Conservation (phyloP, 148 eudicot species). For the Nyssa sinensis region DNA sequence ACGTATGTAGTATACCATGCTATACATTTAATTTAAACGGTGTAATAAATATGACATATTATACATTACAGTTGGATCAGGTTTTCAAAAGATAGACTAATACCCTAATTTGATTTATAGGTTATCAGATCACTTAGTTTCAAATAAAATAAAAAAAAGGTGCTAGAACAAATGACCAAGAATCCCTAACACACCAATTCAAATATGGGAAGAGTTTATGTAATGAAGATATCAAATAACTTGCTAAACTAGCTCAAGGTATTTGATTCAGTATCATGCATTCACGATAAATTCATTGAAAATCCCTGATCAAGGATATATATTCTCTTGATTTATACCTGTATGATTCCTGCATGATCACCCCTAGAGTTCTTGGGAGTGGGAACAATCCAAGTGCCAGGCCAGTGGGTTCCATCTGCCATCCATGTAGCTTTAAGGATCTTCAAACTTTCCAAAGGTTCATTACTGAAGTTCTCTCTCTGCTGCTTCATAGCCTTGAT, state of each 20-base stretch:
- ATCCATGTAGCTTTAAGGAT: conserved; percentile 81
- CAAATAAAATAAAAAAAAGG: too few relatives aligned
- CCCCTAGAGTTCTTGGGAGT: conserved; percentile 73
- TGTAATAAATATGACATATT: too few relatives aligned
- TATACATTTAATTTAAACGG: too few relatives aligned
- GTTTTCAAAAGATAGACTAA: too few relatives aligned
- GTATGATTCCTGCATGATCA: conserved; percentile 95
- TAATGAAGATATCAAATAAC: too few relatives aligned
- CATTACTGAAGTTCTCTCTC: conserved; percentile 67
- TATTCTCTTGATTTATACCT: conserved; percentile 38
- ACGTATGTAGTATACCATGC: too few relatives aligned
- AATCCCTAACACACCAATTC: too few relatives aligned
- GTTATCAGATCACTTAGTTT: too few relatives aligned
- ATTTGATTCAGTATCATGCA: neutral
- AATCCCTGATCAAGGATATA: neutral
- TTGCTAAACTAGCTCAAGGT: neutral
- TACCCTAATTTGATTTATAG: too few relatives aligned
- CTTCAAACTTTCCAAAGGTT: conserved; percentile 57
- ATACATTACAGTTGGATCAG: too few relatives aligned
- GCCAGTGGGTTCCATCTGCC: conserved; percentile 98
- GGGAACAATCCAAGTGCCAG: conserved; percentile 78
- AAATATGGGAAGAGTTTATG: too few relatives aligned
- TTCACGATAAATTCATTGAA: neutral
- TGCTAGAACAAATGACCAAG: too few relatives aligned
- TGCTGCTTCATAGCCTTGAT: conserved; percentile 77